Percentiles rank a stretch among this genome's conserved stretches.
Evolutionary conservation across 2,329 filamentous ascomycete genomes (phyloP).

Genomic region (Ophiostoma ips): DNA sequence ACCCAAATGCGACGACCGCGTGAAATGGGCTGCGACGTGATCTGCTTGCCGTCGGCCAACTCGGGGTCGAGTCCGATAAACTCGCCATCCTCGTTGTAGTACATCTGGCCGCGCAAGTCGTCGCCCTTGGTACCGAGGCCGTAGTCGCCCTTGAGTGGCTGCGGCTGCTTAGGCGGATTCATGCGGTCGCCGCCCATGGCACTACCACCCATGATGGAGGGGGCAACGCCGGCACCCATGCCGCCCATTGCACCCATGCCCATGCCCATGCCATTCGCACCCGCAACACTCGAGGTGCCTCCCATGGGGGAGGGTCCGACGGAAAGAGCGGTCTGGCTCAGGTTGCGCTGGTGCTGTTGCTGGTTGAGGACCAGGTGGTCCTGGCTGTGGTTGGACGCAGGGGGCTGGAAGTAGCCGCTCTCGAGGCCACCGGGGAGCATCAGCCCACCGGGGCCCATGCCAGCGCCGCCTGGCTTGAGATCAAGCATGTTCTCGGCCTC

Average conservation of each 20-base stretch:
- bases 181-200: constrained; percentile 19
- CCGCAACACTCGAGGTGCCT: constrained; percentile 8
- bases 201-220: constrained; percentile 18
- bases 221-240: constrained; percentile 32
- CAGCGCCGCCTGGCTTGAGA: constrained; percentile 52
- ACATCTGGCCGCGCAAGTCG: constrained; percentile 55
- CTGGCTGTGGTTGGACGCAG: constrained; percentile 50
- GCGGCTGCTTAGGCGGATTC: constrained; percentile 43
- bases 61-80: constrained; percentile 64
- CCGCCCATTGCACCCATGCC: constrained; percentile 21
- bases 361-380: constrained; percentile 53
- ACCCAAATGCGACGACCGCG: constrained; percentile 64
- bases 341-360: constrained; percentile 35
- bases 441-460: constrained; percentile 16
- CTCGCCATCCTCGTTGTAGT: constrained; percentile 58
- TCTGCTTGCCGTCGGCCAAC: constrained; percentile 59
- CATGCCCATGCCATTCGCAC: constrained; percentile 24
- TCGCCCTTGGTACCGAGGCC: constrained; percentile 82
- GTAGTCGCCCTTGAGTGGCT: constrained; percentile 58
- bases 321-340: constrained; percentile 37
- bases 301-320: constrained; percentile 22
- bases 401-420: constrained; percentile 62
- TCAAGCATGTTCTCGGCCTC: constrained; percentile 95
- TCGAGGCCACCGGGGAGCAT: constrained; percentile 46
- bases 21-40: constrained; percentile 55